Evolutionary conservation across 805 yeast species (phyloP).

Genomic region (Candida michaelii): DNA sequence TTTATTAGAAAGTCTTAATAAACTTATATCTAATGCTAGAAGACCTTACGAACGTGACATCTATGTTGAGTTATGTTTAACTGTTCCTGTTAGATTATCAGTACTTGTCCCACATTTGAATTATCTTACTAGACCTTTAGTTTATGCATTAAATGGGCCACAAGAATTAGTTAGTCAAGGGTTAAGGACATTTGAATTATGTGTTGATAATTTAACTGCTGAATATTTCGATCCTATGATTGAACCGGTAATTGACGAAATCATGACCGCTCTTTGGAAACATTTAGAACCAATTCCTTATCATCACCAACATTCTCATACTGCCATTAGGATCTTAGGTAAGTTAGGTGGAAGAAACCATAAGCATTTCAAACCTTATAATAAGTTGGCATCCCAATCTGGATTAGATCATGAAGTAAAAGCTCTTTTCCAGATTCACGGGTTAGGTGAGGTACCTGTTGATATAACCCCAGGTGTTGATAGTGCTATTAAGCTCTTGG

Average conservation of each 20-base stretch:
- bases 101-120: conserved; percentile 91
- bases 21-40: conserved; percentile 78
- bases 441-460: conserved; percentile 62
- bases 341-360: conserved; percentile 96
- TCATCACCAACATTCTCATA: conserved; percentile 92
- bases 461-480: conserved; percentile 81
- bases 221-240: conserved; percentile 96
- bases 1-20: conserved; percentile 78
- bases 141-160: conserved; percentile 83
- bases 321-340: conserved; percentile 89
- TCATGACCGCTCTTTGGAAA: conserved; percentile 89
- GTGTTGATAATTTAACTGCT: conserved; percentile 94
- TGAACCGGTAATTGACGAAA: conserved; percentile 93
- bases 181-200: conserved; percentile 85
- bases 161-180: conserved; percentile 95
- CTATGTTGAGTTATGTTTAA: conserved; percentile 90
- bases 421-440: conserved; percentile 70
- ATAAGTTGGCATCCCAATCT: conserved; percentile 56
- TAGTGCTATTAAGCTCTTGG: conserved; percentile 73
- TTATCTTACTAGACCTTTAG: conserved; percentile 87
- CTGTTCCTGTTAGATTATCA: conserved; percentile 92
- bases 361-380: conserved; percentile 74
- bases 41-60: conserved; percentile 90
- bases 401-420: conserved; percentile 66
- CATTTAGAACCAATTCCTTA: conserved; percentile 91